phyloP scores from a whole-genome alignment of 2,329 filamentous ascomycete genomes.

The Claviceps sp. region DNA sequence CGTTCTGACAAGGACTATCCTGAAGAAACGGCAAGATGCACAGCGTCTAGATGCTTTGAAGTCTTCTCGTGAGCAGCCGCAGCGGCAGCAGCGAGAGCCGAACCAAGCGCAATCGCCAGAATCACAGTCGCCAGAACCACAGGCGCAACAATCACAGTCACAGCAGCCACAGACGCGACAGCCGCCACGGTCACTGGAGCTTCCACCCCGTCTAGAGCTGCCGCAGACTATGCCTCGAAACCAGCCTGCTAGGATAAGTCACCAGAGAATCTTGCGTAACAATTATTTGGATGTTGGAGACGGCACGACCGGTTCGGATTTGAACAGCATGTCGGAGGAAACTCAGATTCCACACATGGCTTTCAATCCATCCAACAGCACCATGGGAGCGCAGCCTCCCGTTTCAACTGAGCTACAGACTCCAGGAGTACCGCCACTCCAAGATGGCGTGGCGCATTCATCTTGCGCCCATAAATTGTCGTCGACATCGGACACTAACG shows the following conservation, averaged over 20 bases:
- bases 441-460: too few species aligned
- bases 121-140: background rate
- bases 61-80: background rate
- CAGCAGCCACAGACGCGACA: too few species aligned
- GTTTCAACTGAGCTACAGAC: too few species aligned
- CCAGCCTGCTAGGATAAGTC: conserved; percentile 6
- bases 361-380: too few species aligned
- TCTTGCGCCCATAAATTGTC: too few species aligned
- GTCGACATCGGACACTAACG: too few species aligned
- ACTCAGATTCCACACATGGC: conserved; percentile 1
- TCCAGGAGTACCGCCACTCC: too few species aligned
- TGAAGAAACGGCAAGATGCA: conserved; percentile 63
- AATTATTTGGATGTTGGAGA: conserved; percentile 10
- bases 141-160: background rate
- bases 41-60: conserved; percentile 39
- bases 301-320: conserved; percentile 10
- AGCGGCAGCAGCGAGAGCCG: background rate
- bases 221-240: background rate
- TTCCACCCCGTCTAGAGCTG: conserved; percentile 1
- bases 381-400: too few species aligned
- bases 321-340: conserved; percentile 14
- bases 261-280: conserved; percentile 6
- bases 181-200: background rate
- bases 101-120: background rate
- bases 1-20: conserved; percentile 59